Base-by-base conservation (phyloP, 148 eudicot species). In the Spergularia bocconei region DNA sequence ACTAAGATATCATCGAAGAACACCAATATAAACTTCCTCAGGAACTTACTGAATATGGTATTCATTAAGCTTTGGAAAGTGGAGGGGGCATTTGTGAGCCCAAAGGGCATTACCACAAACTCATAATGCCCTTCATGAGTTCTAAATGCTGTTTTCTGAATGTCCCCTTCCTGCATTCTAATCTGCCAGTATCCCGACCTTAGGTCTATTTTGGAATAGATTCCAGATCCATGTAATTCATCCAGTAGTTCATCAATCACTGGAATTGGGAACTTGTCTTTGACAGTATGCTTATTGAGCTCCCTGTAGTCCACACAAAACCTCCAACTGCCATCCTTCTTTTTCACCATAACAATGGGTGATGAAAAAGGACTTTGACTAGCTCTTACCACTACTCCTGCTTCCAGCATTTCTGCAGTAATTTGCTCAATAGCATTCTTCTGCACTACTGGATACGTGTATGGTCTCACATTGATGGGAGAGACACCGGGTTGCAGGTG, bases 81-180 rank as follows among this genome's bases (percentile, higher is more conserved):
- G 4, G 67, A 63, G 44, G 67, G 67, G 14, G 67, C 67, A 36
- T 63, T 63, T 4, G 67, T 63, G 16, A 63, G 67, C 3, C 67
- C 67, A 63, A 63, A 63, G 4, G 67, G 67, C 48, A 63, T 63
- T 2, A 63, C 67, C 16, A 63, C 6, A 13, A 11, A 63, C 33
- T 63, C 67, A 33, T 25, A 63, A 15, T 63, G 67, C 15, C 67
- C 19, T 11, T 12, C 33, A n/a, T 63, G 67, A 6, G 66, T 62
- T 23, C 33, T 62, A 23, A 23, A 62, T 4, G 66, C 66, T 21
- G 39, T 62, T 12, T 62, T 62, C 1, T 21, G 15, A 2, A 62
- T 38, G 23, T 62, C 41, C 3, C 10, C 66, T 0, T 5, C 15
- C 15, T 23, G 13, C 15, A 62, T 12, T 25, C 66, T 62, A 0